Conservation (phyloP, 164 flowering plant species). For the Liquidambar formosana region DNA sequence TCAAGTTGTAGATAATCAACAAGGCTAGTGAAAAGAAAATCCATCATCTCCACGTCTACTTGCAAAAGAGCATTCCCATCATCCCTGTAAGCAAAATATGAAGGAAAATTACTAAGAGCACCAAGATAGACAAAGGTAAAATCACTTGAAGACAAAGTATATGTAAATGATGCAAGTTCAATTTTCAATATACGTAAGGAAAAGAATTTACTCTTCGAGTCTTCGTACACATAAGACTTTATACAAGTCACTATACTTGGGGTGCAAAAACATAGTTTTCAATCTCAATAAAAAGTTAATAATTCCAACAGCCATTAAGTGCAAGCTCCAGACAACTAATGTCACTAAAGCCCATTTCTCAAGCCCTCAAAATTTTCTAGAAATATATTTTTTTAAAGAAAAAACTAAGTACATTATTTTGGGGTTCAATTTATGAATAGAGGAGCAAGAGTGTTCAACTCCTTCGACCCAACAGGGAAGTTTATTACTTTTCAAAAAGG, state of each 20-base stretch:
- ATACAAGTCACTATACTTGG: background rate
- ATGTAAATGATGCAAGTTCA: background rate
- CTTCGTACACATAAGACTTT: too few species aligned
- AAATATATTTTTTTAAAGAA: too few species aligned
- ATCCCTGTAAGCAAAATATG: conserved; percentile 42
- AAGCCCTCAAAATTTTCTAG: background rate
- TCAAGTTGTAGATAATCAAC: conserved; percentile 82
- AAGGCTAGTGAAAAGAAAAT: conserved; percentile 68
- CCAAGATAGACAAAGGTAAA: background rate
- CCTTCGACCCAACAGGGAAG: too few species aligned
- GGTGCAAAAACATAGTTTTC: background rate
- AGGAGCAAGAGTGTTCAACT: too few species aligned
- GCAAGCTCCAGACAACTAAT: background rate
- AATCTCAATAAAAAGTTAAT: background rate
- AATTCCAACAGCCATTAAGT: background rate
- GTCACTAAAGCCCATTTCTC: background rate
- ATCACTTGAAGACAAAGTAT: background rate
- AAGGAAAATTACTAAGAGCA: background rate
- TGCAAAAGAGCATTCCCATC: conserved; percentile 64
- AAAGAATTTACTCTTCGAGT: too few species aligned
- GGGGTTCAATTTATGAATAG: too few species aligned
- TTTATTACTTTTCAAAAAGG: too few species aligned
- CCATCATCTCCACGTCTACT: conserved; percentile 87
- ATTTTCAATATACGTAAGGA: background rate
- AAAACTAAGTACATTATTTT: too few species aligned